These are phyloP conservation scores for Biscogniauxia sp. DNA, from an alignment of 2,329 filamentous ascomycete genomes.

Conservation along the genomic window DNA sequence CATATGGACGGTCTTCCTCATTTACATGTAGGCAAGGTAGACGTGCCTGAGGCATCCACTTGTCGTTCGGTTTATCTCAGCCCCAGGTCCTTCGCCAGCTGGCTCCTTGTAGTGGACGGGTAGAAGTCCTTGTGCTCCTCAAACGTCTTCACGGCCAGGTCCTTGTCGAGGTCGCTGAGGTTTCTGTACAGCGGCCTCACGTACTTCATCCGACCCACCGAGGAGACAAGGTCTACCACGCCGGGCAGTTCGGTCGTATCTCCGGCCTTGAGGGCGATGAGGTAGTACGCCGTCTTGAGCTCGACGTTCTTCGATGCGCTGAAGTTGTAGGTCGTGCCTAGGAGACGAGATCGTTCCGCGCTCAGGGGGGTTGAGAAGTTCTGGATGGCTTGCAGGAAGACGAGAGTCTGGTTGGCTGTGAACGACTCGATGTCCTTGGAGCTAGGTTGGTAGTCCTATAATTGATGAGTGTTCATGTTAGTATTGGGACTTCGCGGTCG, in stretches of 20 bases:
- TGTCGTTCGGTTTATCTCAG: slow-evolving; percentile 25
- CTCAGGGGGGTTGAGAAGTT: slow-evolving; percentile 63
- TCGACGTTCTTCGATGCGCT: slow-evolving; percentile 80
- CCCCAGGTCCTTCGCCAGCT: slow-evolving; percentile 82
- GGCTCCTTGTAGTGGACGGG: slow-evolving; percentile 83
- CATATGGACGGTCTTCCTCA: too few species aligned
- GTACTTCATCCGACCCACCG: slow-evolving; percentile 95
- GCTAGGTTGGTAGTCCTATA: slow-evolving; percentile 60
- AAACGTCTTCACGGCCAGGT: slow-evolving; percentile 78
- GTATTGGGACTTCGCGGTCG: neutral
- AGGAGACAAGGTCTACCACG: slow-evolving; percentile 71
- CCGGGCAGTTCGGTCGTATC: slow-evolving; percentile 68
- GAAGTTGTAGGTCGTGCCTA: slow-evolving; percentile 75
- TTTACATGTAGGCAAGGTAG: too few species aligned
- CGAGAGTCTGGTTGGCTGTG: slow-evolving; percentile 83
- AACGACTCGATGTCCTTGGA: slow-evolving; percentile 69
- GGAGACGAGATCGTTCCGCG: slow-evolving; percentile 62
- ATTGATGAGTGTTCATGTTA: slow-evolving; percentile 15
- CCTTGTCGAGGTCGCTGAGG: slow-evolving; percentile 70
- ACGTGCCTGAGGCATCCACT: too few species aligned
- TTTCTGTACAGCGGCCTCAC: slow-evolving; percentile 80
- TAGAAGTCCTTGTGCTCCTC: slow-evolving; percentile 89
- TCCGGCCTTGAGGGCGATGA: slow-evolving; percentile 72
- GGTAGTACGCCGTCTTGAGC: slow-evolving; percentile 76
- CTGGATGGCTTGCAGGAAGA: slow-evolving; percentile 82